Evolutionary conservation across 495 filamentous ascomycete genomes (phyloP), one percentile per base, ranked within the genome.

Genomic region (Umbilicaria muhlenbergii): DNA sequence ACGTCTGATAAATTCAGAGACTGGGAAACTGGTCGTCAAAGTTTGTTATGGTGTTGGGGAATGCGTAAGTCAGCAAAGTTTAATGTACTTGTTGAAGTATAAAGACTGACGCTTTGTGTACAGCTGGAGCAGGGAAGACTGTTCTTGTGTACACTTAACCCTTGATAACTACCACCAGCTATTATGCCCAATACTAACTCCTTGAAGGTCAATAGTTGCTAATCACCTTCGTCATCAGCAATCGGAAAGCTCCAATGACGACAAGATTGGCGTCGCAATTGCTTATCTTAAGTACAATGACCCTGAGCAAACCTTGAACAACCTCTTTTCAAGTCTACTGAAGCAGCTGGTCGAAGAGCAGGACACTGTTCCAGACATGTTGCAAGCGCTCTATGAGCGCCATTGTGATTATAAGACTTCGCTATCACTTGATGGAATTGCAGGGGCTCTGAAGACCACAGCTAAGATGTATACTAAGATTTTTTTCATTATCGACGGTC

Each of bases 401-500:
- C 47, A 53, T 38, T 42, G 41, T 31, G 39, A 41, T 16, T 43
- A 47, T 35, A 50, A 46, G 12, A 56, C 42, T 36, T 18, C 15
- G 14, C 21, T 6, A 3, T 24, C 21, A 24, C 21, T 24, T 3
- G 21, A 24, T 3, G 21, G 6, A 3, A 24, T 24, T 6, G 6
- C 21, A 6, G 6, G 21, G 3, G 21, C 21, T 24, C 21, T 24
- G 21, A 24, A n/a, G n/a, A n/a, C n/a, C n/a, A n/a, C n/a, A n/a
- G n/a, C 6, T 6, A 1, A 24, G 6, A 24, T 24, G 21, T 24
- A 24, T 19, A 5, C 55, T 7, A 53, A 38, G 34, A 47, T 55
- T 10, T 64, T 62, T 37, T 46, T 73, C 36, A 48, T 74, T 15
- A 43, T 72, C 11, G 68, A 72, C 44, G 70, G 67, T 4, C 41